Conservation (phyloP, 495 filamentous ascomycete species). For the Clavariopsis aquatica region DNA sequence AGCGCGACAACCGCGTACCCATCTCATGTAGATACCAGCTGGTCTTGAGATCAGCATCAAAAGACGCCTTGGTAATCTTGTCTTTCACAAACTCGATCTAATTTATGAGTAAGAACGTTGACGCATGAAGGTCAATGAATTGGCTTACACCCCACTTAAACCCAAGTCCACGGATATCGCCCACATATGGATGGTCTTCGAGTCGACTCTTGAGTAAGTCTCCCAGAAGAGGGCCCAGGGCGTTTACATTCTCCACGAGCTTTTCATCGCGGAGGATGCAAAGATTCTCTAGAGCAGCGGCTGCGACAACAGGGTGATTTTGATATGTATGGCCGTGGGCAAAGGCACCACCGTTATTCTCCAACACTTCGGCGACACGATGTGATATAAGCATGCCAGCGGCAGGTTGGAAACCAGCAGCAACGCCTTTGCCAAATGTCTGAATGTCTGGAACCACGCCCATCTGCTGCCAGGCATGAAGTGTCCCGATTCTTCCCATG, state of each 20-base stretch:
- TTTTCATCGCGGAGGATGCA: constrained; percentile 57
- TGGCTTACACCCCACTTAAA: constrained; percentile 60
- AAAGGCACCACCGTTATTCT: constrained; percentile 27
- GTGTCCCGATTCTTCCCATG: constrained; percentile 46
- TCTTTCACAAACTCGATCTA: constrained; percentile 59
- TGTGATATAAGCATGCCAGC: constrained; percentile 32
- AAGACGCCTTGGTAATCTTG: constrained; percentile 58
- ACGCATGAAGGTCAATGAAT: not conserved
- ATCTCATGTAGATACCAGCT: constrained; percentile 43
- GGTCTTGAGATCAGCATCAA: constrained; percentile 41
- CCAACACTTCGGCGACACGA: constrained; percentile 26
- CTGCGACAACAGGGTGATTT: constrained; percentile 60
- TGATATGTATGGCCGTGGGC: constrained; percentile 51
- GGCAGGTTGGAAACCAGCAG: constrained; percentile 30
- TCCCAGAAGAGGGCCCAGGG: constrained; percentile 55
- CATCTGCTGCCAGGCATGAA: constrained; percentile 49
- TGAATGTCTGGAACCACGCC: constrained; percentile 48
- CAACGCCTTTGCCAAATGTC: constrained; percentile 46
- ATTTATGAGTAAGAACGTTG: not conserved
- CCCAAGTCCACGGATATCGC: constrained; percentile 64
- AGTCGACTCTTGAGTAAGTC: constrained; percentile 50
- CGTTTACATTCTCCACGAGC: constrained; percentile 55
- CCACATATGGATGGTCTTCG: constrained; percentile 56
- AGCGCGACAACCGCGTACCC: constrained; percentile 25
- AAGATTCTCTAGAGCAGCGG: constrained; percentile 62